These are phyloP conservation scores for Tolypocladium tropicale DNA, from an alignment of 2,329 filamentous ascomycete species.

Conservation along the genomic window DNA sequence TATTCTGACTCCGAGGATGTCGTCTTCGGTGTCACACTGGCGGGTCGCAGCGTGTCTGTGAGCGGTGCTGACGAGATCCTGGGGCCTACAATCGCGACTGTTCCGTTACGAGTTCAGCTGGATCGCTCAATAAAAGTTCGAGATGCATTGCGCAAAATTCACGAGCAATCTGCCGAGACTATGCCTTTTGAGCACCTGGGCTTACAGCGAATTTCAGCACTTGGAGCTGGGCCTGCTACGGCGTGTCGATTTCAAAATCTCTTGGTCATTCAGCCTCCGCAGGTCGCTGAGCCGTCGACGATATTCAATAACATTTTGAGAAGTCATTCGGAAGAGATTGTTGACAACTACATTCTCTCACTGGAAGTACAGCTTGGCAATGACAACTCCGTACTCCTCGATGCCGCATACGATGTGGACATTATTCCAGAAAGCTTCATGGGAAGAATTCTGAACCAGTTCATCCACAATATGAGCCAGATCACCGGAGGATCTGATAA, in stretches of 20 bases:
- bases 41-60: constrained; percentile 21
- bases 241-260: constrained; percentile 17
- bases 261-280: constrained; percentile 16
- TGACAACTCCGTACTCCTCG: background rate
- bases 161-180: constrained; percentile 8
- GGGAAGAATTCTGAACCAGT: constrained; percentile 1
- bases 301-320: constrained; percentile 1
- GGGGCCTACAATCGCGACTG: constrained; percentile 27
- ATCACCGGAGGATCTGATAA: background rate
- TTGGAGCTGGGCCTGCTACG: constrained; percentile 2
- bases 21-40: constrained; percentile 31
- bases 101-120: constrained; percentile 27
- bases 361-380: background rate
- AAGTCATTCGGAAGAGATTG: constrained; percentile 1
- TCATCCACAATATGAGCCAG: background rate
- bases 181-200: constrained; percentile 11
- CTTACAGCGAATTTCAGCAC: constrained; percentile 10
- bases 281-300: background rate
- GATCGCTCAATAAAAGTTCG: constrained; percentile 11
- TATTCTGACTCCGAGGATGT: constrained; percentile 32
- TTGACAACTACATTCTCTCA: constrained; percentile 1
- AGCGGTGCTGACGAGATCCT: constrained; percentile 10
- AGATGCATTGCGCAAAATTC: constrained; percentile 5
- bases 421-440: background rate
- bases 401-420: background rate